These are phyloP conservation scores for Candida germanica DNA, from an alignment of 805 yeast genomes.

Conservation along the genomic window DNA sequence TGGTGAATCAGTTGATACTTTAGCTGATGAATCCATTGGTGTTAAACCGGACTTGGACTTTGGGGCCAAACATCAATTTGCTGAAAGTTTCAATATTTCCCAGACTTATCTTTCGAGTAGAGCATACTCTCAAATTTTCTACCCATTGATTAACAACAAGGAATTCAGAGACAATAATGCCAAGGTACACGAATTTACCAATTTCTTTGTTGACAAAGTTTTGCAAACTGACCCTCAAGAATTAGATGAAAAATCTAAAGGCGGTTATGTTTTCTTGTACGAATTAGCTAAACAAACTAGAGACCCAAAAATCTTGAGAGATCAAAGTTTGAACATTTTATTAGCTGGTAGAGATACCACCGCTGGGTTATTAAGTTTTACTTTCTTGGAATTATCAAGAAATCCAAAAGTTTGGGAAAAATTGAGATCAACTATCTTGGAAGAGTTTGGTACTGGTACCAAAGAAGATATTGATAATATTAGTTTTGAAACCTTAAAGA, in stretches of 20 bases:
- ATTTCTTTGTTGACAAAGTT: constrained; percentile 39
- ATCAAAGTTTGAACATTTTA: constrained; percentile 49
- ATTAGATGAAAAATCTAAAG: constrained; percentile 28
- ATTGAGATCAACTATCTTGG: constrained; percentile 36
- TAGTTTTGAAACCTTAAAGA: constrained; percentile 48
- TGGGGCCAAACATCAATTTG: constrained; percentile 29
- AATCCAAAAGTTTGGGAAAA: constrained; percentile 35
- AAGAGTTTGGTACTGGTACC: constrained; percentile 29
- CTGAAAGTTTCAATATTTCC: constrained; percentile 31
- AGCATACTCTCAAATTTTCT: constrained; percentile 29
- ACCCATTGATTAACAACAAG: constrained; percentile 20
- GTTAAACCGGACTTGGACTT: constrained; percentile 24
- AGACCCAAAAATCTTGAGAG: constrained; percentile 45
- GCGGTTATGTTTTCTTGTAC: constrained; percentile 44
- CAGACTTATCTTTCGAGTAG: constrained; percentile 35
- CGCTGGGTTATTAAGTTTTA: constrained; percentile 47
- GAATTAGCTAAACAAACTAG: constrained; percentile 49
- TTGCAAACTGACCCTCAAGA: constrained; percentile 29
- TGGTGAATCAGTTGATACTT: constrained; percentile 34
- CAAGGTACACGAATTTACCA: constrained; percentile 27
- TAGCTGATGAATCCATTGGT: constrained; percentile 27
- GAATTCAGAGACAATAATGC: constrained; percentile 24
- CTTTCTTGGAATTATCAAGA: constrained; percentile 43
- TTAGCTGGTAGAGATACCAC: constrained; percentile 58
- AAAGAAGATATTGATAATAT: constrained; percentile 33